phyloP scores from a whole-genome alignment of 176 grass and related monocot species.

The Tillandsia leiboldiana region DNA sequence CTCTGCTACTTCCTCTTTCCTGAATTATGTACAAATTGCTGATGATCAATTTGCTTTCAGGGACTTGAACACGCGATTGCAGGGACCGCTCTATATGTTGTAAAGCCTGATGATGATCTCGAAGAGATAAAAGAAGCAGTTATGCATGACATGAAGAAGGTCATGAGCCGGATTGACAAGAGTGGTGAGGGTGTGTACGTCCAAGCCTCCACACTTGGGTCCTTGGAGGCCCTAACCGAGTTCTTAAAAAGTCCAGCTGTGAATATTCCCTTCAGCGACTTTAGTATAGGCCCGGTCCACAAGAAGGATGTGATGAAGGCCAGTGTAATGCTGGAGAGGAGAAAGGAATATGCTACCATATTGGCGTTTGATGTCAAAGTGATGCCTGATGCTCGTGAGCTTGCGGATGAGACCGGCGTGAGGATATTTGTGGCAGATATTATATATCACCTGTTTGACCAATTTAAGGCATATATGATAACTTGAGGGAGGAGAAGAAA shows the following conservation, averaged over 20 bases:
- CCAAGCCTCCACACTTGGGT: slow-evolving; percentile 87
- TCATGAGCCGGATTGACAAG: slow-evolving; percentile 71
- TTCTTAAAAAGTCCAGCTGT: slow-evolving; percentile 81
- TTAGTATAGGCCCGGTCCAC: slow-evolving; percentile 91
- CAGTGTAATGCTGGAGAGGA: slow-evolving; percentile 92
- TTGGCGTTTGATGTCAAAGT: slow-evolving; percentile 99
- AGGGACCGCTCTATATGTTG: slow-evolving; percentile 74
- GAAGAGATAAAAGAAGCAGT: slow-evolving; percentile 58
- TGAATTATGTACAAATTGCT: slow-evolving; percentile 1
- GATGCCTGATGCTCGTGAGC: slow-evolving; percentile 73
- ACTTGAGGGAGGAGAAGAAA: slow-evolving; percentile 74
- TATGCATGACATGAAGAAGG: slow-evolving; percentile 81
- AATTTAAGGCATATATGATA: slow-evolving; percentile 86
- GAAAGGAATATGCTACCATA: slow-evolving; percentile 90
- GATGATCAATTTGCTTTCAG: slow-evolving; percentile 24
- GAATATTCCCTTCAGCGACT: slow-evolving; percentile 82
- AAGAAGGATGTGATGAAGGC: slow-evolving; percentile 98
- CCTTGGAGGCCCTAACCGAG: slow-evolving; percentile 71
- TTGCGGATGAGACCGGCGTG: slow-evolving; percentile 78
- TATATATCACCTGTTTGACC: slow-evolving; percentile 89
- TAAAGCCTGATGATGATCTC: slow-evolving; percentile 48
- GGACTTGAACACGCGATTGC: slow-evolving; percentile 91
- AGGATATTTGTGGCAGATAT: slow-evolving; percentile 88
- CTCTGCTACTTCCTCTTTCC: slow-evolving; percentile 9
- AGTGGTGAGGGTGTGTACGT: slow-evolving; percentile 90